A percentile compares a stretch with the other conserved stretches of the same genome.
phyloP scores from a whole-genome alignment of 768 basidiomycete genomes.

The Lactarius quietus region DNA sequence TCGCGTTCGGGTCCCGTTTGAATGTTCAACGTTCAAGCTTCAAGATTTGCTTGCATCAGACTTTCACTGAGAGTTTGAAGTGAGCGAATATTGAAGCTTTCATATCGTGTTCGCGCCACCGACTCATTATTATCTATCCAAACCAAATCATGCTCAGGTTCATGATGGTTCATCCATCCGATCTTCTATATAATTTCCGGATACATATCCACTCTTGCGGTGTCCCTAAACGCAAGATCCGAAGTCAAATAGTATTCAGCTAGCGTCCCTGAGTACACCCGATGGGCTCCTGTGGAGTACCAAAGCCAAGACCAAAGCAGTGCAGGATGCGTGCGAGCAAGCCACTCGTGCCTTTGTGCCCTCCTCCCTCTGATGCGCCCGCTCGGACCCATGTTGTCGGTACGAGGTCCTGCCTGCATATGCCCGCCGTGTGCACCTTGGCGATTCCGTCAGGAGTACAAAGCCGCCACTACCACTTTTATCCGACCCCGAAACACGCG shows the following conservation, averaged over 20 bases:
- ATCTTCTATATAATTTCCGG: neutral
- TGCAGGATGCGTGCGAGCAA: neutral
- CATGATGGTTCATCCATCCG: no score
- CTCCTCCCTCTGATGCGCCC: neutral
- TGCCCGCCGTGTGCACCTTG: neutral
- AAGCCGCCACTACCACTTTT: neutral
- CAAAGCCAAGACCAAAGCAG: neutral
- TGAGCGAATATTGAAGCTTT: no score
- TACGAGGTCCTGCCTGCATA: neutral
- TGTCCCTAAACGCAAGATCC: neutral
- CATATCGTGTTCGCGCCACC: neutral
- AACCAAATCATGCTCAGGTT: slow-evolving; percentile 7
- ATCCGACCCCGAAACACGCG: neutral
- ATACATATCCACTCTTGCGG: neutral
- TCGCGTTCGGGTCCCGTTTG: no score
- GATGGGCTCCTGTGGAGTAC: neutral
- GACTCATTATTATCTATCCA: neutral
- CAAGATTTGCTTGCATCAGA: no score
- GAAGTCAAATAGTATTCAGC: neutral
- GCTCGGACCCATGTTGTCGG: neutral
- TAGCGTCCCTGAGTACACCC: neutral
- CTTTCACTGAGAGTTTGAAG: no score
- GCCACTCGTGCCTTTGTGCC: neutral
- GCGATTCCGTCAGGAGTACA: neutral
- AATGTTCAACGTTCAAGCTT: neutral